Percentiles rank a stretch among this genome's conserved stretches.
These are phyloP conservation scores for Mycena belliarum DNA, from an alignment of 768 basidiomycete genomes.

Conservation along the genomic window DNA sequence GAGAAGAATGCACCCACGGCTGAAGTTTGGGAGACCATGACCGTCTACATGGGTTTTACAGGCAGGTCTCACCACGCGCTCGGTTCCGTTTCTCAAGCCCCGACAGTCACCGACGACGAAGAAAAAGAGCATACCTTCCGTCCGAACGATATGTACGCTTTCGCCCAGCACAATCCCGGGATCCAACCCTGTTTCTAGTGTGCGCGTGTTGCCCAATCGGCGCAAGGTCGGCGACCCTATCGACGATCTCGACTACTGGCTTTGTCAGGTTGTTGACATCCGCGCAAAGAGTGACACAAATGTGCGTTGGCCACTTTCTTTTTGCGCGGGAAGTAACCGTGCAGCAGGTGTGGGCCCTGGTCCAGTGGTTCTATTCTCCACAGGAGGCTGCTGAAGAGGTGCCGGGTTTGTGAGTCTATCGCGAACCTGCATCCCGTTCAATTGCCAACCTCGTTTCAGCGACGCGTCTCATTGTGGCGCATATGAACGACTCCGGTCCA, in stretches of 20 bases:
- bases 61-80: neutral
- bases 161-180: too few species aligned
- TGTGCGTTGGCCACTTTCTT: neutral
- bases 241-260: neutral
- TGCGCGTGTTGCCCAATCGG: conserved; percentile 3
- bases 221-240: neutral
- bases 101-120: neutral
- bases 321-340: neutral
- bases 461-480: conserved; percentile 39
- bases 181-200: neutral
- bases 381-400: conserved; percentile 45
- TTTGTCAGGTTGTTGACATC: neutral
- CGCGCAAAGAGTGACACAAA: neutral
- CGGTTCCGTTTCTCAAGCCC: neutral
- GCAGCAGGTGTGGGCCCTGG: conserved; percentile 51
- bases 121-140: neutral
- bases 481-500: conserved; percentile 52
- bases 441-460: conserved; percentile 27
- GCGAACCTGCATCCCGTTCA: neutral
- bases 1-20: conserved; percentile 7
- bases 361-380: conserved; percentile 59
- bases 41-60: neutral
- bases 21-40: neutral
- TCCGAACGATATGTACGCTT: neutral
- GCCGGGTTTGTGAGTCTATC: conserved; percentile 49